A percentile compares a stretch with the other conserved stretches of the same genome.
phyloP scores from a whole-genome alignment of 768 basidiomycete genomes.

The Chlorophyllum brunneum region DNA sequence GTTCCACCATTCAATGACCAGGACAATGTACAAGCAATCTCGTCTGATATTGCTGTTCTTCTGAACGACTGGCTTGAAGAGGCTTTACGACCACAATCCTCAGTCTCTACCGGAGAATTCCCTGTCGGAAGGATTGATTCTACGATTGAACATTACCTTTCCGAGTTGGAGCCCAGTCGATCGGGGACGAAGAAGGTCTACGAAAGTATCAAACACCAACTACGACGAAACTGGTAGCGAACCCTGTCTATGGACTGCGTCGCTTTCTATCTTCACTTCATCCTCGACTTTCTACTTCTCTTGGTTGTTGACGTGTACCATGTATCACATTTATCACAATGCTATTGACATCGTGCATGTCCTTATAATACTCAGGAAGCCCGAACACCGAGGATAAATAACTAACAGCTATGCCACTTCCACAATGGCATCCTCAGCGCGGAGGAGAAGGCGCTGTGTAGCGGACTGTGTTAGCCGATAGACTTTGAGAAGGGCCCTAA shows the following conservation, averaged over 20 bases:
- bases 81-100: constrained; percentile 70
- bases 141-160: constrained; percentile 70
- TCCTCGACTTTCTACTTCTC: constrained; percentile 6
- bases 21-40: constrained; percentile 73
- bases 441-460: constrained; percentile 57
- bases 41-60: constrained; percentile 78
- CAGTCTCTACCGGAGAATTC: constrained; percentile 57
- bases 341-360: constrained; percentile 6
- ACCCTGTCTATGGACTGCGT: constrained; percentile 1
- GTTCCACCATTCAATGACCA: constrained; percentile 84
- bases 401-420: constrained; percentile 47
- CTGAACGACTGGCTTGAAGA: constrained; percentile 78
- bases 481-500: constrained; percentile 67
- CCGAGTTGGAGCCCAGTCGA: constrained; percentile 60
- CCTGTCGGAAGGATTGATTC: constrained; percentile 75
- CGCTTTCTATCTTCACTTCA: constrained; percentile 14
- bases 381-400: background rate
- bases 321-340: constrained; percentile 8
- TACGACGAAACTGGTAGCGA: constrained; percentile 66
- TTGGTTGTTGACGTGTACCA: constrained; percentile 1
- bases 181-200: constrained; percentile 61
- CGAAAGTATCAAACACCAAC: constrained; percentile 66
- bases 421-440: constrained; percentile 78
- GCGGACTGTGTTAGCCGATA: constrained; percentile 59
- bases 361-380: background rate